Conservation (phyloP, 805 yeast species). For the Naumovozyma baii region DNA sequence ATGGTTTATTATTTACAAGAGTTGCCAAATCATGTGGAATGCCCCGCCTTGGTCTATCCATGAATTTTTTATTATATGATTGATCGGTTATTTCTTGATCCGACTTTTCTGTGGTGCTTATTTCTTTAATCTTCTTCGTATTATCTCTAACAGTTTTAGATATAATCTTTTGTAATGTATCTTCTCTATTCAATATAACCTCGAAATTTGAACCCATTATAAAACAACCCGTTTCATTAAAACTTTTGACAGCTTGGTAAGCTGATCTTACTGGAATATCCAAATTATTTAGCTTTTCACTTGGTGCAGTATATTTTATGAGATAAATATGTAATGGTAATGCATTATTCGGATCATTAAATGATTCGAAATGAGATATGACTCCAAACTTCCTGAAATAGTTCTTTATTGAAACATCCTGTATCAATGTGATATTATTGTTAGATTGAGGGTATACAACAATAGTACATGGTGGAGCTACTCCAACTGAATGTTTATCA, state of each 20-base stretch:
- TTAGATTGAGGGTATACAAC: slow-evolving; percentile 47
- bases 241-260: slow-evolving; percentile 33
- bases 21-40: slow-evolving; percentile 42
- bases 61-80: too few species aligned
- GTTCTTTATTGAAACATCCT: slow-evolving; percentile 31
- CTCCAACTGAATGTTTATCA: slow-evolving; percentile 67
- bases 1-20: slow-evolving; percentile 49
- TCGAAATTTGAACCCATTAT: slow-evolving; percentile 43
- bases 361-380: slow-evolving; percentile 46
- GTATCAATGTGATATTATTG: slow-evolving; percentile 8
- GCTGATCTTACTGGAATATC: slow-evolving; percentile 40
- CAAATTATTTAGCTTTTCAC: slow-evolving; percentile 37
- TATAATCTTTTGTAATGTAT: slow-evolving; percentile 30
- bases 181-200: slow-evolving; percentile 42
- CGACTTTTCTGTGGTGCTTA: background rate
- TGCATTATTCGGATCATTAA: slow-evolving; percentile 65
- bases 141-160: slow-evolving; percentile 27
- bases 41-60: slow-evolving; percentile 6
- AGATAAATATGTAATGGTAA: slow-evolving; percentile 68
- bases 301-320: slow-evolving; percentile 48
- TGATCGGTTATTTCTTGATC: background rate
- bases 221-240: slow-evolving; percentile 35
- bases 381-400: slow-evolving; percentile 56
- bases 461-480: slow-evolving; percentile 60
- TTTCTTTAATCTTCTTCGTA: slow-evolving; percentile 15